Base-by-base conservation (phyloP, 2,329 filamentous ascomycete genomes). In the Aspergillus texensis region DNA sequence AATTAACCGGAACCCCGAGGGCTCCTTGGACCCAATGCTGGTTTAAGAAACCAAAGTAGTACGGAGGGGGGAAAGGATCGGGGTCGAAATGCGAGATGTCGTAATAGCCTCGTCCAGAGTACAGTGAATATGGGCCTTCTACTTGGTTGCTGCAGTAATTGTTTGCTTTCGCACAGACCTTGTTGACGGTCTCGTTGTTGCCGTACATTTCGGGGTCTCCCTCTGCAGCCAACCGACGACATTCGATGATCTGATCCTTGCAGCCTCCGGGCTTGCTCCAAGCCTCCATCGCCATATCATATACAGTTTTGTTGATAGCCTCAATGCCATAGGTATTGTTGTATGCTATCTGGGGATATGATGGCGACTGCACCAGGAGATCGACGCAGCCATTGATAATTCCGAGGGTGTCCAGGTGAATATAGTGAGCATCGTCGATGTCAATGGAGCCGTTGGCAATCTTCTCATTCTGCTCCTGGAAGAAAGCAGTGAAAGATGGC, bases 1-100 rank as follows among this genome's bases (percentile, higher is more conserved):
- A 89, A 73, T 89, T 89, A 24, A 89, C 73, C 0, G 85, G 85
- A 0, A 87, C 83, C 5, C 88, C 88, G 1, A 90, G 80, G 0
- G 84, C 85, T 3, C 75, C 72, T 69, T 89, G 86, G 0, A 89
- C 84, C 69, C 84, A 82, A 4, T 81, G 77, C 64, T 86, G 82
- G 69, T 85, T 87, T 45, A 90, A 78, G 72, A 82, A 90, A 2
- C 84, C 85, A 11, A 81, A 71, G 70, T 83, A 84, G 73, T 84
- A 86, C 10, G 80, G 77, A 0, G 80, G 75, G 0, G 85, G 85
- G 63, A 85, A 87, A 0, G 85, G 82, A 61, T 86, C 85, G 0
- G 79, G 80, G 19, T 78, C 68, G 4, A 80, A 75, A 9, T 85
- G 83, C 0, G 83, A 82, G 36, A 89, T 81, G 64, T 89, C 86